Conservation (phyloP, 2,329 filamentous ascomycete species). For the Beauveria scarabaeidicola region DNA sequence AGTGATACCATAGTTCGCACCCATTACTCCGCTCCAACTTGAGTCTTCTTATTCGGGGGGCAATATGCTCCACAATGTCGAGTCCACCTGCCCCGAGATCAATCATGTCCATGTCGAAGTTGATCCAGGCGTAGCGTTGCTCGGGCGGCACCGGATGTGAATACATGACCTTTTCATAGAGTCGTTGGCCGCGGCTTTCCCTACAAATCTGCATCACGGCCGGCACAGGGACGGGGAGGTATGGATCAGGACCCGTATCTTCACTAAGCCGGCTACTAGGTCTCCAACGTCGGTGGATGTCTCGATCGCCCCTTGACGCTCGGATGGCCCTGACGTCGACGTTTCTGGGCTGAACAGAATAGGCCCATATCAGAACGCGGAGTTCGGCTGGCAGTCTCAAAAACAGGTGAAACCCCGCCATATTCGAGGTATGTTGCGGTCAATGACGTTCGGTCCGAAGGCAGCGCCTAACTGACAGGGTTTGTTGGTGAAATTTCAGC, state of each 20-base stretch:
- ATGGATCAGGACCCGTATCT: not conserved
- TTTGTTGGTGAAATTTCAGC: not conserved
- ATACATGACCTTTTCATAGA: not conserved
- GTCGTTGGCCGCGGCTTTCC: not conserved
- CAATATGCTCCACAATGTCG: not conserved
- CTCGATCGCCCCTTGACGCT: not conserved
- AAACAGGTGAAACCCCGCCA: not conserved
- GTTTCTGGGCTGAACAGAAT: not conserved
- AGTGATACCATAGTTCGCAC: not conserved
- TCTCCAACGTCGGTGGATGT: not conserved
- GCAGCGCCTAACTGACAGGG: not conserved
- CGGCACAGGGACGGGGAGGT: not conserved
- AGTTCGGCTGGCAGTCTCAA: not conserved
- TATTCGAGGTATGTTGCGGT: not conserved
- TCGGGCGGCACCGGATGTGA: not conserved
- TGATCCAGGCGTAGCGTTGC: not conserved
- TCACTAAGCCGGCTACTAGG: not conserved
- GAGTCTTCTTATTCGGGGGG: not conserved
- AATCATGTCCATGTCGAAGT: not conserved
- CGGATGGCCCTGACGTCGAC: not conserved
- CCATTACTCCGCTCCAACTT: not conserved
- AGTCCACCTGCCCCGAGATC: not conserved
- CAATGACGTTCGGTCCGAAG: not conserved
- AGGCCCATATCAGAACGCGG: not conserved
- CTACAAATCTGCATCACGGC: not conserved